Evolutionary conservation across 2,329 filamentous ascomycete genomes (phyloP).

Genomic region (Penicillium fuscoglaucum): DNA sequence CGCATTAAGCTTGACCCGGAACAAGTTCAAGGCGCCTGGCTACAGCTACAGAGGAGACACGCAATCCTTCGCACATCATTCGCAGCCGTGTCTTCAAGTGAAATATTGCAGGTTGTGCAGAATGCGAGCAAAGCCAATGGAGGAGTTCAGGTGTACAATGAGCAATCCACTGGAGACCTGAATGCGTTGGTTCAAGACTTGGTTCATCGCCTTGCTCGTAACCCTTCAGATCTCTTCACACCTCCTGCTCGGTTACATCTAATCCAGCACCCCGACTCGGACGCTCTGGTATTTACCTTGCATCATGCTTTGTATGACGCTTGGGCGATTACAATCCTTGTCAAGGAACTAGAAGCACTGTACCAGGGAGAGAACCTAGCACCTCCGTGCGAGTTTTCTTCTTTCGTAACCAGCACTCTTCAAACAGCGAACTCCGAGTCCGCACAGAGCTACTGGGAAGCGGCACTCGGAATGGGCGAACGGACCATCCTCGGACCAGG

Average conservation of each 20-base stretch:
- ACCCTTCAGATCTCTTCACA: conserved; percentile 1
- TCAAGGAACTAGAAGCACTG: conserved; percentile 6
- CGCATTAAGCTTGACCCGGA: not conserved
- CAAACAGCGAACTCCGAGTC: not conserved
- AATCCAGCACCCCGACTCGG: not conserved
- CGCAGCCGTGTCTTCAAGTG: not conserved
- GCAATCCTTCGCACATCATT: conserved; percentile 13
- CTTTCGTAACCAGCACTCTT: not conserved
- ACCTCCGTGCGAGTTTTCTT: not conserved
- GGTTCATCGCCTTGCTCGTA: not conserved
- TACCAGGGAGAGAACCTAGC: not conserved
- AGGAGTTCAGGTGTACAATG: not conserved
- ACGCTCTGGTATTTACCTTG: conserved; percentile 6
- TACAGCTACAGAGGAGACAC: conserved; percentile 9
- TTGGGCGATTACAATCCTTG: conserved; percentile 10
- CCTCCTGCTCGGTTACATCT: conserved; percentile 1
- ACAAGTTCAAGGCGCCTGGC: conserved; percentile 1
- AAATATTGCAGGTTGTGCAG: conserved; percentile 6
- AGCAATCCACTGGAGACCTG: not conserved
- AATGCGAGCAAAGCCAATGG: not conserved
- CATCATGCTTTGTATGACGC: conserved; percentile 18
- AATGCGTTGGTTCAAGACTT: not conserved
- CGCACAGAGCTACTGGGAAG: not conserved
- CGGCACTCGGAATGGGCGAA: not conserved
- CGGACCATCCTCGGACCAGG: not conserved